Percentiles rank a stretch among this genome's conserved stretches.
phyloP scores from a whole-genome alignment of 257 asterid genomes.

The Solanum boliviense region DNA sequence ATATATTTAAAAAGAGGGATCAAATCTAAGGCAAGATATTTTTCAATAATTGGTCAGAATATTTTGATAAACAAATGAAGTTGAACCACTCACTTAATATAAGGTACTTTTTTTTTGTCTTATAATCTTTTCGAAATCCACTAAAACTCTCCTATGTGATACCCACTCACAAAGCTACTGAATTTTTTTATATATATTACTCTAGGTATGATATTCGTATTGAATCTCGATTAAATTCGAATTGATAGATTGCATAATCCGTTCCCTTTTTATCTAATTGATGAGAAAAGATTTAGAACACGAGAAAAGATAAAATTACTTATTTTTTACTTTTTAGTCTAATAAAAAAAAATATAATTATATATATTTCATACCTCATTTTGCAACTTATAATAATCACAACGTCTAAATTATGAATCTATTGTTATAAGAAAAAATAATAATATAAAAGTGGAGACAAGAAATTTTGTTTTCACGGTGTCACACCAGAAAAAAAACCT shows the following conservation, averaged over 20 bases:
- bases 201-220: no score
- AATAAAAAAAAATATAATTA: no score
- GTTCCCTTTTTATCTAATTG: no score
- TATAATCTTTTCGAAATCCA: not conserved
- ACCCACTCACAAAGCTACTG: not conserved
- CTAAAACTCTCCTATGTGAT: not conserved
- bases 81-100: not conserved
- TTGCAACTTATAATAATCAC: not conserved
- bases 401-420: not conserved
- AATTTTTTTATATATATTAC: not conserved
- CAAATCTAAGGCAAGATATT: not conserved
- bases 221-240: not conserved
- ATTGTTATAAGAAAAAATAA: not conserved
- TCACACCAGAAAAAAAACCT: not conserved
- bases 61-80: not conserved
- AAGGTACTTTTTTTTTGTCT: not conserved
- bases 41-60: not conserved
- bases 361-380: not conserved
- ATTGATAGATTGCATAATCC: rapidly evolving
- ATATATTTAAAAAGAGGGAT: not conserved
- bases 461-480: not conserved
- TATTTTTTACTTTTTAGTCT: not conserved
- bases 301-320: not conserved
- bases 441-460: not conserved
- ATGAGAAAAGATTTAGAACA: no score